Conservation (phyloP, 371 early-diverging fungal genomes). For the Syncephalastrum contaminatum region DNA sequence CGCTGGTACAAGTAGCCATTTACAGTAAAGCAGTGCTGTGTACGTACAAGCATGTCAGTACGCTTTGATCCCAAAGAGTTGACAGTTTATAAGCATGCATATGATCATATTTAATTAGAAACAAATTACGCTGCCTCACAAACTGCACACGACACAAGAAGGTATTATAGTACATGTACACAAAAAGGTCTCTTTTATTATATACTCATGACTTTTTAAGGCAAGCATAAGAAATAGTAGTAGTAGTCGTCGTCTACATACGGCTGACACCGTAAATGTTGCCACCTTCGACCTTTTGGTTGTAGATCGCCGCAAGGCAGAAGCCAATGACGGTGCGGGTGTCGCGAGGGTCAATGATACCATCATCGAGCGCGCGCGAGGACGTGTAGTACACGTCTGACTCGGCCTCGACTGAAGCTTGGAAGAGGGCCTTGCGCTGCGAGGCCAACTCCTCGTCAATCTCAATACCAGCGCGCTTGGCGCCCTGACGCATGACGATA, state of each 20-base stretch:
- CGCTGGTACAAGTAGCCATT: too few species aligned
- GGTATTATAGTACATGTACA: too few species aligned
- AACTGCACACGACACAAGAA: too few species aligned
- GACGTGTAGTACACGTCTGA: slow-evolving; percentile 74
- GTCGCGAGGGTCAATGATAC: slow-evolving; percentile 69
- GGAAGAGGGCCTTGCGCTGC: slow-evolving; percentile 60
- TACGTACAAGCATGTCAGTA: too few species aligned
- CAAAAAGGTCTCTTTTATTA: too few species aligned
- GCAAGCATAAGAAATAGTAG: background rate
- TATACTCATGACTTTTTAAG: slow-evolving; percentile 1
- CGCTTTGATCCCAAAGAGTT: too few species aligned
- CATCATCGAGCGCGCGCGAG: slow-evolving; percentile 69
- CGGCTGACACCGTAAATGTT: slow-evolving; percentile 71
- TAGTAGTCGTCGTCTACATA: slow-evolving; percentile 44
- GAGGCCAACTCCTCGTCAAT: slow-evolving; percentile 63
- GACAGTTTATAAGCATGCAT: too few species aligned
- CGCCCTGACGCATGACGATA: slow-evolving; percentile 69
- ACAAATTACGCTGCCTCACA: too few species aligned
- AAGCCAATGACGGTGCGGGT: slow-evolving; percentile 63
- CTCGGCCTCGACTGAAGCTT: slow-evolving; percentile 64
- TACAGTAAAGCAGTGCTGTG: too few species aligned
- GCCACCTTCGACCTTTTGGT: slow-evolving; percentile 60
- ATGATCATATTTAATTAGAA: too few species aligned
- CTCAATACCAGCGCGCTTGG: slow-evolving; percentile 46
- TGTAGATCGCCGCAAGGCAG: slow-evolving; percentile 62